Evolutionary conservation across 768 basidiomycete species (phyloP).

Genomic region (Leccinum pellstonianum): DNA sequence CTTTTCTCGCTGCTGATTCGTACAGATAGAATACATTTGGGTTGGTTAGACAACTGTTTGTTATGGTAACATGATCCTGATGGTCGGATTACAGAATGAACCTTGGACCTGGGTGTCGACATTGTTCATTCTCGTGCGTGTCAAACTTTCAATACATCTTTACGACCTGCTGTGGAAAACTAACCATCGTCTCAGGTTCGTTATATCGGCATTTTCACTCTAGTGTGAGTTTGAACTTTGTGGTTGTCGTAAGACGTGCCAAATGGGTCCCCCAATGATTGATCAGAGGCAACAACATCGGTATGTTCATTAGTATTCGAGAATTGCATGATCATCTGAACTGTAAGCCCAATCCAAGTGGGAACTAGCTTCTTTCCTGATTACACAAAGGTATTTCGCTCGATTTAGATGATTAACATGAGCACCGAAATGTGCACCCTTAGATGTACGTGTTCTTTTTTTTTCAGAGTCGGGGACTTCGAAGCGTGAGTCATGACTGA

Average conservation of each 20-base stretch:
- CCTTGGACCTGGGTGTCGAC: slow-evolving; percentile 13
- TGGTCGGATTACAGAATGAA: background rate
- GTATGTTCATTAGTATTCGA: background rate
- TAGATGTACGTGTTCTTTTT: slow-evolving; percentile 5
- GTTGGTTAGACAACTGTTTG: background rate
- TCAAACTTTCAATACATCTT: background rate
- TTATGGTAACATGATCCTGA: background rate
- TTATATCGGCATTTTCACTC: slow-evolving; percentile 1
- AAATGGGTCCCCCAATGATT: background rate
- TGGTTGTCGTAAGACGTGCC: background rate
- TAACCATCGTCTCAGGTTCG: slow-evolving; percentile 8
- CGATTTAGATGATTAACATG: background rate
- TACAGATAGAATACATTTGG: slow-evolving; percentile 15
- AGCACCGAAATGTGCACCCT: background rate
- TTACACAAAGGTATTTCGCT: background rate
- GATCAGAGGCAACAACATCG: background rate
- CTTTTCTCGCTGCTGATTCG: background rate
- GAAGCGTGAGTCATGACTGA: background rate
- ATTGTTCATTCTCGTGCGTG: slow-evolving; percentile 9
- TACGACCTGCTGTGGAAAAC: background rate
- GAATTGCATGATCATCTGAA: background rate
- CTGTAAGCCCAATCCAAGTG: background rate
- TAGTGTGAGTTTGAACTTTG: slow-evolving; percentile 1
- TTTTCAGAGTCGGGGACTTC: no score
- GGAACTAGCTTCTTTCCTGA: slow-evolving; percentile 4